Conservation (phyloP, 805 yeast genomes). For the Kodamaea restingae region DNA sequence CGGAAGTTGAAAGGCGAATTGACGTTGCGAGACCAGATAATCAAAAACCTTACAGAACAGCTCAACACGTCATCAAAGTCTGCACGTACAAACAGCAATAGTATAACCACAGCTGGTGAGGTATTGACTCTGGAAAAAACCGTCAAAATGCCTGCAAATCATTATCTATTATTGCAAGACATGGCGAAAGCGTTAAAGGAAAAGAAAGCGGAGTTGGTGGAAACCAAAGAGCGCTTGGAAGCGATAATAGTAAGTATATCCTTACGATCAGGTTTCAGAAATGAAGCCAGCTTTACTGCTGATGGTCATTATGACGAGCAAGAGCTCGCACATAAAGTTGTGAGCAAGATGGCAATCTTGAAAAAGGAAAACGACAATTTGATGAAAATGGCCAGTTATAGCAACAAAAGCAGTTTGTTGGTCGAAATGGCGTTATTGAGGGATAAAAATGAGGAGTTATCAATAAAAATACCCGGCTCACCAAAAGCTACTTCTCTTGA, state of each 20-base stretch:
- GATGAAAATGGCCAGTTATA: constrained; percentile 66
- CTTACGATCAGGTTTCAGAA: constrained; percentile 17
- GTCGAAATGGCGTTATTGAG: constrained; percentile 63
- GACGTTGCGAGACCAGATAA: constrained; percentile 49
- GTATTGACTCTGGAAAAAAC: constrained; percentile 7
- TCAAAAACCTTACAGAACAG: constrained; percentile 34
- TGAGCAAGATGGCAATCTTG: constrained; percentile 55
- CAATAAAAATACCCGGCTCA: not conserved
- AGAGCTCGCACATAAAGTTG: constrained; percentile 69
- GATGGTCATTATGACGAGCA: constrained; percentile 68
- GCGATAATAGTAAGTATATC: constrained; percentile 40
- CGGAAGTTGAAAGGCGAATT: constrained; percentile 46
- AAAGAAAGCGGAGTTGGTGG: constrained; percentile 47
- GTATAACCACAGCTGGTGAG: constrained; percentile 4
- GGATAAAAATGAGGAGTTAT: constrained; percentile 11
- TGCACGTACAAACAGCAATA: not conserved
- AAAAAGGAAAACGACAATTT: constrained; percentile 68
- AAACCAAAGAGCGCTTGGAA: constrained; percentile 61
- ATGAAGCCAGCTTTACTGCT: constrained; percentile 36
- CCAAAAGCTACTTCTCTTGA: not conserved
- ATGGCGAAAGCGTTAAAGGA: constrained; percentile 46
- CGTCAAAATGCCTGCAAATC: constrained; percentile 38
- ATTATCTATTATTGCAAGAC: constrained; percentile 46
- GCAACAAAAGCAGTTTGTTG: constrained; percentile 69
- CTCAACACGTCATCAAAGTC: constrained; percentile 18